Evolutionary conservation across 2,329 filamentous ascomycete species (phyloP), one percentile per base, ranked within the genome.

Genomic region (Orbilia javanica): DNA sequence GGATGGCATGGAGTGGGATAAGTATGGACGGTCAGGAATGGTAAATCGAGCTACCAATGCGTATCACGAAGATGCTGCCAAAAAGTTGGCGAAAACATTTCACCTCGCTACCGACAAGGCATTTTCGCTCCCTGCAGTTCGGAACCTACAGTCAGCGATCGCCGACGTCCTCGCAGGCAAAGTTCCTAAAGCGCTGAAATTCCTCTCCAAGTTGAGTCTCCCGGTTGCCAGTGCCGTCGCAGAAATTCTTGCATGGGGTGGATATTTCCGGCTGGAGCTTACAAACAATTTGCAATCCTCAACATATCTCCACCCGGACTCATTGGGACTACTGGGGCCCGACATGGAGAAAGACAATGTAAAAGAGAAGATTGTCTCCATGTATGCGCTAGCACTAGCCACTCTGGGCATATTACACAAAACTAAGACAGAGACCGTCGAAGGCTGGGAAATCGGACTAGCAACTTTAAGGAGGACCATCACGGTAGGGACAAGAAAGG

Each of bases 1-100:
- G 4, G 74, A 78, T 52, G 74, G 74, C 1, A 72, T 78, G 74
- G 74, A 78, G 18, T 78, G 74, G 74, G 74, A 71, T 13, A 72
- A 72, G 68, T 55, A 63, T 6, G 62, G 42, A 3, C 15, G 63
- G 5, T 31, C 60, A 8, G 74, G 67, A 42, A 42, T 44, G 27
- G 31, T 27, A 36, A 29, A 44, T 44, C 67, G 74, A 18, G 67
- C 67, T 10, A 22, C 66, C 5, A 78, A 78, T 50, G 74, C 63
- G 3, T 78, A 78, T 20, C 74, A 69, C 7, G 74, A 78, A 50
- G 67, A 78, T 36, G 62, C 74, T 1, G 29, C 55, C 3, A 78
- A 72, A 34, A 78, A 78, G 22, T 36, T 78, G 7, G 67, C 74
- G 0, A 78, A 42, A 46, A 63, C 22, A 8, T 78, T 78, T 25